These are phyloP conservation scores for Larix sibirica DNA, from an alignment of 83 land plant genomes.

Conservation along the genomic window DNA sequence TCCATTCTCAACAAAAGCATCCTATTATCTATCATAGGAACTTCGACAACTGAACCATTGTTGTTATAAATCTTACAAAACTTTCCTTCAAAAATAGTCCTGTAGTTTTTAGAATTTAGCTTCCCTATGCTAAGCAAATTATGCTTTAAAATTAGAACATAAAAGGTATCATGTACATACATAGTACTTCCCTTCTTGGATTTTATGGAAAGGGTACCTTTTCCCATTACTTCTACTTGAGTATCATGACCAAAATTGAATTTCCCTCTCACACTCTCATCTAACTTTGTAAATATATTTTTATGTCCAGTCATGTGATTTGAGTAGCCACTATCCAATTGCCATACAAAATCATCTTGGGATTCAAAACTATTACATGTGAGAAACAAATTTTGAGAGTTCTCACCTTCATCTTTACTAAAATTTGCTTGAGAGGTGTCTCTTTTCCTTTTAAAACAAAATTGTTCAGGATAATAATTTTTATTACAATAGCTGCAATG, in stretches of 20 bases:
- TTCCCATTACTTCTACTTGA: background rate
- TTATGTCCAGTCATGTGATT: slow-evolving; percentile 5
- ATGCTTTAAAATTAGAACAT: background rate
- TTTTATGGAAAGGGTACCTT: background rate
- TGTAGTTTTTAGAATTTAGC: background rate
- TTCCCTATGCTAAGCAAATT: background rate
- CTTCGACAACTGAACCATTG: background rate
- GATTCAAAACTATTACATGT: background rate
- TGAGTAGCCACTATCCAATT: background rate
- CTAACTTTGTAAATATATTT: background rate
- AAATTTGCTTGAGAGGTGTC: background rate
- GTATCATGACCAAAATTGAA: background rate
- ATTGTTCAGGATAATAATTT: background rate
- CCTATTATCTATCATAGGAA: background rate
- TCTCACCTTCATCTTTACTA: background rate
- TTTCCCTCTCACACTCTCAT: background rate
- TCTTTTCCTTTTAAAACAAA: background rate
- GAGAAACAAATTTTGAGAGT: background rate
- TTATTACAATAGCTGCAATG: background rate
- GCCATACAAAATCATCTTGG: background rate
- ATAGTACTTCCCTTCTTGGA: background rate
- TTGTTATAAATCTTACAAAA: background rate
- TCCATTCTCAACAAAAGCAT: background rate
- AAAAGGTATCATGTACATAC: background rate
- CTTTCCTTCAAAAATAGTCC: background rate